These are phyloP conservation scores for Persicaria tinctoria DNA, from an alignment of 148 eudicot species.

Conservation along the genomic window DNA sequence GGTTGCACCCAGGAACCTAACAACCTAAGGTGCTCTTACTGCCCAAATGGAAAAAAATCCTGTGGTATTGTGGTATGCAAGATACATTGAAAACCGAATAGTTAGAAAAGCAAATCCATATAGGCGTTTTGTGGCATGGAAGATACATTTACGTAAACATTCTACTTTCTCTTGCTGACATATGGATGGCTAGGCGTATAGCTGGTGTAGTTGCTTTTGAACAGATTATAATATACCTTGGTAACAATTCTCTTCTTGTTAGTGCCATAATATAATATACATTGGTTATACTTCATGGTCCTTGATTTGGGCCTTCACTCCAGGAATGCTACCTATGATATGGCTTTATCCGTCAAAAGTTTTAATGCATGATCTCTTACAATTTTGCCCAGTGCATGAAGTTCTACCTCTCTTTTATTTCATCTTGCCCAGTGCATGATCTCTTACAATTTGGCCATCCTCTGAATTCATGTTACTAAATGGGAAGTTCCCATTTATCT, in stretches of 20 bases:
- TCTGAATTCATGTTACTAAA: no score
- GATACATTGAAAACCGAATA: not conserved
- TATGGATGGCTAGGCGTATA: not conserved
- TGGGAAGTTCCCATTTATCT: no score
- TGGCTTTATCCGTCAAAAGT: no score
- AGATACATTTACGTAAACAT: not conserved
- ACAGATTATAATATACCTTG: not conserved
- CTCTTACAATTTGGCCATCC: no score
- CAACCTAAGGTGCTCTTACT: slow-evolving; percentile 94
- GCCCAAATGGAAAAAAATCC: slow-evolving; percentile 93
- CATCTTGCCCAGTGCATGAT: no score
- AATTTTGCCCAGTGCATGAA: no score
- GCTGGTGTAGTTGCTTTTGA: not conserved
- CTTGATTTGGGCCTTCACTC: no score
- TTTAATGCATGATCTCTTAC: not conserved
- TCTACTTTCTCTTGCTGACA: not conserved
- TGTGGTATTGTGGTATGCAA: slow-evolving; percentile 40
- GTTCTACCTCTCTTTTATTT: no score
- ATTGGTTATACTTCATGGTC: no score
- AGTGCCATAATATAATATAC: no score
- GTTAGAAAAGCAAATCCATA: not conserved
- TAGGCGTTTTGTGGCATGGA: not conserved
- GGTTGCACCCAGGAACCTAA: slow-evolving; percentile 91
- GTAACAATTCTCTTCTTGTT: not conserved
- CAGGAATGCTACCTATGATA: no score